Percentiles rank a stretch among this genome's conserved stretches.
phyloP scores from a whole-genome alignment of 495 filamentous ascomycete species.

The Aspergillus leporis region DNA sequence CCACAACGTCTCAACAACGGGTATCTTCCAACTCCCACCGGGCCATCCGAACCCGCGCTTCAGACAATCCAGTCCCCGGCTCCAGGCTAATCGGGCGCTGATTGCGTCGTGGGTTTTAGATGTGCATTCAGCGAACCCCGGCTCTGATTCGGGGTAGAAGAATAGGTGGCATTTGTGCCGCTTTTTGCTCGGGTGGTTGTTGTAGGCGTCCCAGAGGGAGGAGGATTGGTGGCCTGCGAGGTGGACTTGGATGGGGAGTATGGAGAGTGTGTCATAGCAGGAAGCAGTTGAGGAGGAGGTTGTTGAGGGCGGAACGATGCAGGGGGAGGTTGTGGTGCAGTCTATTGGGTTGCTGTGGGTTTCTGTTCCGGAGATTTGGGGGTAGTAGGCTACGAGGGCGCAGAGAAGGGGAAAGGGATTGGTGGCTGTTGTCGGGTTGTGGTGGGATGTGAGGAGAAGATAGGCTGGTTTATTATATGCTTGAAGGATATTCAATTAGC shows the following conservation, averaged over 20 bases:
- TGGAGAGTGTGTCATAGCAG: constrained; percentile 43
- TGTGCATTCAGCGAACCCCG: constrained; percentile 35
- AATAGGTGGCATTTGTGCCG: constrained; percentile 46
- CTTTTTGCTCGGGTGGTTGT: constrained; percentile 30
- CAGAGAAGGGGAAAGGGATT: constrained; percentile 44
- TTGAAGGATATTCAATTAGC: constrained; percentile 16
- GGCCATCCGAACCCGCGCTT: constrained; percentile 54
- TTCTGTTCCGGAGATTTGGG: constrained; percentile 27
- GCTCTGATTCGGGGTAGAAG: constrained; percentile 45
- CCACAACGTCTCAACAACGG: constrained; percentile 59
- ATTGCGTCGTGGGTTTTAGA: constrained; percentile 34
- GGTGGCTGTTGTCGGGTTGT: constrained; percentile 40
- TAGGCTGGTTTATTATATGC: constrained; percentile 61
- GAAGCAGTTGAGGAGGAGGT: constrained; percentile 30
- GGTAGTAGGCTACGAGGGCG: constrained; percentile 62
- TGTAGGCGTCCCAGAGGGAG: constrained; percentile 27
- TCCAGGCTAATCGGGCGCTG: constrained; percentile 55
- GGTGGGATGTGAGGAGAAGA: constrained; percentile 52
- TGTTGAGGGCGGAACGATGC: constrained; percentile 17
- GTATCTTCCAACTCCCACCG: constrained; percentile 44
- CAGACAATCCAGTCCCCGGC: constrained; percentile 48
- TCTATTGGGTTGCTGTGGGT: constrained; percentile 11
- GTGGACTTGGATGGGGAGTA: constrained; percentile 54
- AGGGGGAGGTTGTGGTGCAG: not conserved
- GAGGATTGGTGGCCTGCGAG: constrained; percentile 49